Evolutionary conservation across 345 rosid species (phyloP), one percentile per base, ranked within the genome.

Genomic region (Populus ilicifolia): DNA sequence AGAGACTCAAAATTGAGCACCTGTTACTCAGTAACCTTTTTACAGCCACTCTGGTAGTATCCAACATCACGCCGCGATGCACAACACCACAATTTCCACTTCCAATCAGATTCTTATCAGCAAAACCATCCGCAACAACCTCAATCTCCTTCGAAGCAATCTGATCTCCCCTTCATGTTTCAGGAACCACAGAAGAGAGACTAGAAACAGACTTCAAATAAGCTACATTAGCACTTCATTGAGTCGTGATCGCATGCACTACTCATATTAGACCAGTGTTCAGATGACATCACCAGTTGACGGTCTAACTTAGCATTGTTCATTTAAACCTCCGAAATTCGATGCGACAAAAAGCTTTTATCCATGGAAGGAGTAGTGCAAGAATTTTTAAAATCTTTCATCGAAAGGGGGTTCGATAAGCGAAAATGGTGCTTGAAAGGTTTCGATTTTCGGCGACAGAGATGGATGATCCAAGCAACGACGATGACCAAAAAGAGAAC

Each of bases 1-100:
- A 44, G 54, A 21, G 30, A 71, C 30, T 13, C 27, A 12, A 65
- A 29, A 30, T 68, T n/a, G n/a, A 5, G 21, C 77, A 90, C 91
- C 92, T 85, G 82, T 79, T 83, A 75, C 79, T 46, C 5, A 73
- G 69, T 68, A 93, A 77, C 25, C 78, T 85, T 84, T 91, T 92
- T 52, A 91, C 88, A 3, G 92, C 90, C 14, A 90, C 90, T 81
- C 87, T 75, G 13, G 80, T 72, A 29, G 81, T 77, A 59, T 89
- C 85, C 79, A 85, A 68, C 84, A 90, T 80, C 68, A 81, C 27
- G 14, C 93, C 93, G 0, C 85, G 87, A 78, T 89, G 89, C 64
- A 87, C 86, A 69, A 80, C 72, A 6, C 90, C 87, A 54, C 79
- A 67, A 41, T 85, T 86, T 52, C 97, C 92, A 69, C 74, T 78